These are phyloP conservation scores for Juglanconis sp. DNA, from an alignment of 2,329 filamentous ascomycete genomes.

Conservation along the genomic window DNA sequence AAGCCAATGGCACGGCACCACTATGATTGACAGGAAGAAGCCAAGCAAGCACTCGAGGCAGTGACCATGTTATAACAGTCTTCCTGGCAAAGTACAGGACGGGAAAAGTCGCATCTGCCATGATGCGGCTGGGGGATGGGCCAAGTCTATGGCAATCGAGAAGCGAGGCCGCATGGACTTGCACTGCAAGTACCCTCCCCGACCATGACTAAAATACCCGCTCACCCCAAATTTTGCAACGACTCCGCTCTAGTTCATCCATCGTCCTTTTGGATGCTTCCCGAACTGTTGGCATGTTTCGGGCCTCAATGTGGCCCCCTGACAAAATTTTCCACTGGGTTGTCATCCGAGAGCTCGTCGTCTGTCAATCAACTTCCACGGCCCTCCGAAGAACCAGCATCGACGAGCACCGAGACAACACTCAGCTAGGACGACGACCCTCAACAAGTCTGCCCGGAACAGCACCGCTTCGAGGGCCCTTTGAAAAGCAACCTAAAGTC, in stretches of 20 bases:
- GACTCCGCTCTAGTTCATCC: constrained; percentile 14
- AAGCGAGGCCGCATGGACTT: constrained; percentile 10
- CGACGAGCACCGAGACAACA: background rate
- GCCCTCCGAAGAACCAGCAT: background rate
- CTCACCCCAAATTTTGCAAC: constrained; percentile 16
- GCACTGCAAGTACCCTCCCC: constrained; percentile 9
- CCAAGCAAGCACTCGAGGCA: no score
- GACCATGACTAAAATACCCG: constrained; percentile 15
- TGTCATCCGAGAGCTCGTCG: background rate
- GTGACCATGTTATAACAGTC: background rate
- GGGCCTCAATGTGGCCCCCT: background rate
- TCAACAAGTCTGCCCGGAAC: background rate
- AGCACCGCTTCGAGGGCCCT: background rate
- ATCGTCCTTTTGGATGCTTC: constrained; percentile 7
- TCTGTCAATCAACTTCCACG: background rate
- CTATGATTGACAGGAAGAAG: no score
- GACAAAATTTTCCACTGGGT: constrained; percentile 12
- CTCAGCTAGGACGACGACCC: no score
- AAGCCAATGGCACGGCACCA: no score
- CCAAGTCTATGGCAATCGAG: constrained; percentile 15
- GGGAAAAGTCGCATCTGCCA: background rate
- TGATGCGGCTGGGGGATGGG: background rate
- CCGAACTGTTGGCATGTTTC: constrained; percentile 10
- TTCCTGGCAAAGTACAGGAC: background rate
- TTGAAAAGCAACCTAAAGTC: background rate